Evolutionary conservation across 1,139 yeast genomes (phyloP), one percentile per base, ranked within the genome.

Genomic region (Scheffersomyces titani): DNA sequence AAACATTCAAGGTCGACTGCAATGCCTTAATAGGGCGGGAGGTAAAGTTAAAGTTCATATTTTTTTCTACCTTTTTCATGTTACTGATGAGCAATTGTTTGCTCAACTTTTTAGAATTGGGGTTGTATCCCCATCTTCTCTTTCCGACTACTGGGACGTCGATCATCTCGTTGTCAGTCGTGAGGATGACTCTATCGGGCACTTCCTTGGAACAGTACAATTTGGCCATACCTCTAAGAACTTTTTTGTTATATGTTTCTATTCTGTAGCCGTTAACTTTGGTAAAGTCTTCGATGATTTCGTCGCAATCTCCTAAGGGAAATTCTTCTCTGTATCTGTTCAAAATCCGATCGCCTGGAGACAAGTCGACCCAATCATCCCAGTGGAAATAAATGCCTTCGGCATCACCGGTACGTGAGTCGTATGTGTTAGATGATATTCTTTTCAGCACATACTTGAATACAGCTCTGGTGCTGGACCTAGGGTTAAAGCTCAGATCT

Each of bases 291-390:
- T 59, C 59, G 22, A 74, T 54, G 6, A 53, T 51, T 16, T 54
- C 50, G 48, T 69, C 73, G 58, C 81, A 76, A 24, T 56, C 46
- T 13, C 75, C 76, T 4, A 64, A 65, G 5, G 75, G 70, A 11
- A 54, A 59, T 3, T 54, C 45, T 3, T 57, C 53, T 44, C 75
- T 63, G 51, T 63, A 68, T 7, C 56, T 53, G 16, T 61, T 60
- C 24, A 77, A 60, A 5, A 70, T 56, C 13, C 61, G 46, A 51
- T 72, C 60, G 1, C 67, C 79, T 3, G 73, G 70, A 24, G 65
- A 59, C 52, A 74, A 61, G 59, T 76, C 81, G 16, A 75, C 70
- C 77, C 80, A 77, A 62, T 77, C 81, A 58, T 77, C 81, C 82
- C 82, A 77, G 62, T 77, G 82, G 64, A 77, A 77, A 55, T 57